Evolutionary conservation across 352 stramenopile genomes (phyloP).

Genomic region (Globisporangium polare): DNA sequence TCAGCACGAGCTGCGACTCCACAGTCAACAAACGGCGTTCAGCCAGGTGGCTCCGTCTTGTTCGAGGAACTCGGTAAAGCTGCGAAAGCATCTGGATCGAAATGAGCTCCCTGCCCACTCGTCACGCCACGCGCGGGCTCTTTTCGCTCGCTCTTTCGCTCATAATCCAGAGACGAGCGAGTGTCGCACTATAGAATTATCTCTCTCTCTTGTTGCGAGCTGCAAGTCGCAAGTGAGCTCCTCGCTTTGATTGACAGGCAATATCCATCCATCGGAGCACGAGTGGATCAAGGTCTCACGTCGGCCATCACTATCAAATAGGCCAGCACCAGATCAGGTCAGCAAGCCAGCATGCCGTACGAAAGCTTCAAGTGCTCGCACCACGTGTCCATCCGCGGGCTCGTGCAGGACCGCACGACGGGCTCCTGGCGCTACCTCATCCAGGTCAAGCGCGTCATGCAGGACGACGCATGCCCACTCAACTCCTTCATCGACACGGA

Average conservation of each 20-base stretch:
- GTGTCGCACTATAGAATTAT: neutral
- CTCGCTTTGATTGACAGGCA: neutral
- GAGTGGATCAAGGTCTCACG: neutral
- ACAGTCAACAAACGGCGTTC: no score
- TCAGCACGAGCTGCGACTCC: no score
- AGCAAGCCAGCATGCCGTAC: conserved; percentile 48
- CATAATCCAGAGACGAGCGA: neutral
- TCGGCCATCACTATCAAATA: no score
- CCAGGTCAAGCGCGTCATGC: conserved; percentile 41
- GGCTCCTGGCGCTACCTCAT: conserved; percentile 67
- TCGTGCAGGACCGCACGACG: conserved; percentile 55
- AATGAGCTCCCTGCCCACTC: no score
- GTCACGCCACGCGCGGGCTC: neutral
- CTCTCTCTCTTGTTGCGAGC: no score
- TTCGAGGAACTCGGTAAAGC: no score
- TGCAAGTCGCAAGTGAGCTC: neutral
- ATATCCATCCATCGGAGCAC: neutral
- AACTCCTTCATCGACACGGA: neutral
- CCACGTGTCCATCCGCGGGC: conserved; percentile 56
- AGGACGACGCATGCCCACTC: conserved; percentile 36
- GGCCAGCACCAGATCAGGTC: no score
- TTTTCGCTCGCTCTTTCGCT: neutral
- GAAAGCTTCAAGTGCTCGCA: conserved; percentile 65
- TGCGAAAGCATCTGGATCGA: no score
- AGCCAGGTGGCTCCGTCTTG: no score